Conservation (phyloP, 306 rosid species). For the Malus sieversii region DNA sequence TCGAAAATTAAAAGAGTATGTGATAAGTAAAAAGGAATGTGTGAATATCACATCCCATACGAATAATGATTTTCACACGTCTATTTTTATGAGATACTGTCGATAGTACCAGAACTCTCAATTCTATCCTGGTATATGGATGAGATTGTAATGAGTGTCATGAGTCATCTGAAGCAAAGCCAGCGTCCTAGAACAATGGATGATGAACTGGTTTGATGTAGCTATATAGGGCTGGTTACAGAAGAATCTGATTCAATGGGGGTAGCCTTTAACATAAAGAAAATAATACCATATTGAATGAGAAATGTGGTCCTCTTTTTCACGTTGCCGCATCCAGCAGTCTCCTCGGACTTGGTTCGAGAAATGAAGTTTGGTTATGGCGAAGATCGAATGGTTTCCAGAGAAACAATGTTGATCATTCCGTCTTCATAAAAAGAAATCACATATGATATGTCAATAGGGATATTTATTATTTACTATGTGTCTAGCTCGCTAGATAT, state of each 20-base stretch:
- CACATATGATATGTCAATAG: not conserved
- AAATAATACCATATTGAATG: conserved; percentile 2
- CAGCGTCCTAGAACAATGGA: not conserved
- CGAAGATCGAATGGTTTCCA: too few relatives aligned
- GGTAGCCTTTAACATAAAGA: conserved; percentile 15
- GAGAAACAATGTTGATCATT: too few relatives aligned
- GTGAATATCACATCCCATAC: too few relatives aligned
- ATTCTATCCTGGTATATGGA: not conserved
- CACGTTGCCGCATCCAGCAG: conserved; percentile 41
- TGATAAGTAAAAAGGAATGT: too few relatives aligned
- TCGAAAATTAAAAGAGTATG: too few relatives aligned
- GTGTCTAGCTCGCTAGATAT: too few relatives aligned
- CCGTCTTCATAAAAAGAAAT: too few relatives aligned
- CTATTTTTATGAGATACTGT: not conserved
- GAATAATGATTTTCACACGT: not conserved
- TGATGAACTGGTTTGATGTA: not conserved
- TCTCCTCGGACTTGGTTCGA: too few relatives aligned
- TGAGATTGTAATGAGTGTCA: not conserved
- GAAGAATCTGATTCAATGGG: conserved; percentile 32
- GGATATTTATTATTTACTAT: too few relatives aligned
- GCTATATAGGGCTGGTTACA: not conserved
- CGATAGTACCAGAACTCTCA: not conserved
- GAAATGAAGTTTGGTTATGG: too few relatives aligned
- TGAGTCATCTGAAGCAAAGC: not conserved
- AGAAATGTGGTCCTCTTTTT: conserved; percentile 23